Evolutionary conservation across 345 rosid genomes (phyloP), one percentile per base, ranked within the genome.

Genomic region (Melaleuca quinquenervia): DNA sequence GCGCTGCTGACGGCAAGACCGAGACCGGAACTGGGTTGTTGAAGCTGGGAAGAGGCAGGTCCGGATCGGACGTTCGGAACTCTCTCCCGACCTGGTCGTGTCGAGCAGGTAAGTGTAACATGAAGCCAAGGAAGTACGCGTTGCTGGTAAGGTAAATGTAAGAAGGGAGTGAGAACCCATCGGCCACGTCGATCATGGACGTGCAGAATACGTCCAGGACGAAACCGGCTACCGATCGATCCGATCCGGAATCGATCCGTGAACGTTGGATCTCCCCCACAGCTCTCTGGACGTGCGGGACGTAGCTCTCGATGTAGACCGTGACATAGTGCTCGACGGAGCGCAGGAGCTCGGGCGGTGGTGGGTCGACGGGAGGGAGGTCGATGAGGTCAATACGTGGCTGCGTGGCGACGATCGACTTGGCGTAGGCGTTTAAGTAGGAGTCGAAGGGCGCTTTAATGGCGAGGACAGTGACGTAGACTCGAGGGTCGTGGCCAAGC

Each of bases 201-300:
- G 88, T 83, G 70, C 94, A 91, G 56, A 92, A 92, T 62, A 92
- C 80, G 83, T 94, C 95, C 6, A 92, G 56, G 82, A 92, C 84
- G 27, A 94, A 86, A 50, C 92, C 96, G 3, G 84, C 86, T 22
- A 92, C 85, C 86, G 62, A 74, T 83, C 70, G 92, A 84, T 32
- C n/a, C 91, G 1, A 90, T 85, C 84, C 85, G 84, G 36, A 85
- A 84, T 36, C 85, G 60, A 29, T 1, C 52, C 52, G 27, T 11
- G 84, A 85, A 14, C 62, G 48, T 52, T 80, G 78, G 50, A 89
- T 82, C 9, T 85, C 24, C 21, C 83, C 27, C 3, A 89, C 84
- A 5, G 24, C 82, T 10, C 62, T 50, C 58, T 84, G 86, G 75
- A 87, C 86, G 44, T 56, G 51, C n/a, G 88, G 84, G 41, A 85